Evolutionary conservation across 345 rosid genomes (phyloP), one percentile per base, ranked within the genome.

Genomic region (Arabis hirsuta): DNA sequence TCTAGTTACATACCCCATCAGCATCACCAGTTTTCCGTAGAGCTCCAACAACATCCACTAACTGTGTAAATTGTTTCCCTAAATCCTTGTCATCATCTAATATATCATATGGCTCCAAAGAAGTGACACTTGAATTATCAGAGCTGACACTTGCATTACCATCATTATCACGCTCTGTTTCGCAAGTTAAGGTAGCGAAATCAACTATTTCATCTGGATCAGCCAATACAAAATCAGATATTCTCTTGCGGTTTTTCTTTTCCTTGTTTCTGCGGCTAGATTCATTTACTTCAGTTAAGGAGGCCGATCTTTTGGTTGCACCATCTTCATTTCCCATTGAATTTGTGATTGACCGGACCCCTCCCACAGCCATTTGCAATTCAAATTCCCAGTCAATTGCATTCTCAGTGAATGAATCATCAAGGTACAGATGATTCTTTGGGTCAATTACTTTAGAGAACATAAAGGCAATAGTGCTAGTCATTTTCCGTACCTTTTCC

Each of bases 131-230:
- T 12, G 86, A 85, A 48, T 82, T 76, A 78, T 90, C 93, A 12
- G 97, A 90, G 81, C 71, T 80, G 77, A 82, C 85, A 62, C 87
- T 91, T 20, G 75, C 79, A 61, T 71, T 62, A 55, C 89, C 96
- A 54, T 84, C 84, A 52, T 82, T 62, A 74, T 85, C 89, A 22
- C 93, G 85, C 60, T 67, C 76, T 4, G 81, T 78, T 56, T 82
- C 92, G 77, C 78, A 79, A 67, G 81, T 89, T 54, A 95, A 80
- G 3, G 81, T 73, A 56, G 84, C 87, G 42, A 89, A 90, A 83
- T 94, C 98, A 76, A 94, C 75, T 69, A 89, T 88, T 79, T 91
- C 98, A 86, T 89, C 96, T 9, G 97, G 99, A 79, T 95, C 96
- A 48, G 88, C 68, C 68, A 84, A 73, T 46, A 67, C 80, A 69